Percentiles rank a stretch among this genome's conserved stretches.
Conservation (phyloP, 331 rosid species). For the Dryas integrifolia region DNA sequence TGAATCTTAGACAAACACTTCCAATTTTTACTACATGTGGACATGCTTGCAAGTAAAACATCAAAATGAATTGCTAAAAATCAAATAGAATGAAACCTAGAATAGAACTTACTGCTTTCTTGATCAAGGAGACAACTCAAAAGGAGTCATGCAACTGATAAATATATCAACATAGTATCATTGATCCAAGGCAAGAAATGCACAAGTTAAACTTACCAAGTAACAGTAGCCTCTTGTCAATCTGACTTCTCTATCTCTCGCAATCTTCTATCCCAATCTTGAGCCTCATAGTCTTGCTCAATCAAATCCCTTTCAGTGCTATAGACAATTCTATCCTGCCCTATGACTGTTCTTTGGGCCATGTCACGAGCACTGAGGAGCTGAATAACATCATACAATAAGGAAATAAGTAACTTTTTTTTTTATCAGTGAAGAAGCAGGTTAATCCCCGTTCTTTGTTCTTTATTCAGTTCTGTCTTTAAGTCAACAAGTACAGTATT, state of each 20-base stretch:
- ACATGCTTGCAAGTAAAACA: not conserved
- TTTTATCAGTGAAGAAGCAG: not conserved
- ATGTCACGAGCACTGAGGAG: slow-evolving; percentile 87
- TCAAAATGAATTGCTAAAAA: not conserved
- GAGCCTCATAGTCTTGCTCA: slow-evolving; percentile 79
- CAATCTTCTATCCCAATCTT: slow-evolving; percentile 84
- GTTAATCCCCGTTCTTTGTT: not conserved
- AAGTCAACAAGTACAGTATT: not conserved
- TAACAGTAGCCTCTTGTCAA: slow-evolving; percentile 32
- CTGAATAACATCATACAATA: slow-evolving; percentile 45
- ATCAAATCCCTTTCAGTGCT: slow-evolving; percentile 81
- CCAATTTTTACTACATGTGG: not conserved
- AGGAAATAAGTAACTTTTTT: slow-evolving; percentile 18
- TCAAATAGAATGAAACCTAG: not conserved
- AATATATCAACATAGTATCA: not conserved
- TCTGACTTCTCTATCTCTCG: slow-evolving; percentile 77
- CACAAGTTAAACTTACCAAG: not conserved
- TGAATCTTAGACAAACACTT: not conserved
- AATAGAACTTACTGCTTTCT: not conserved
- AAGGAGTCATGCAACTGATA: not conserved
- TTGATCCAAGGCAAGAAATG: slow-evolving; percentile 9
- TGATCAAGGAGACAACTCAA: not conserved
- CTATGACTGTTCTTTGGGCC: slow-evolving; percentile 85
- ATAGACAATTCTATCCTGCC: slow-evolving; percentile 89
- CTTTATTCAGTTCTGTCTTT: not conserved